Evolutionary conservation across 768 basidiomycete genomes (phyloP).

Genomic region (Tricholoma matsutake): DNA sequence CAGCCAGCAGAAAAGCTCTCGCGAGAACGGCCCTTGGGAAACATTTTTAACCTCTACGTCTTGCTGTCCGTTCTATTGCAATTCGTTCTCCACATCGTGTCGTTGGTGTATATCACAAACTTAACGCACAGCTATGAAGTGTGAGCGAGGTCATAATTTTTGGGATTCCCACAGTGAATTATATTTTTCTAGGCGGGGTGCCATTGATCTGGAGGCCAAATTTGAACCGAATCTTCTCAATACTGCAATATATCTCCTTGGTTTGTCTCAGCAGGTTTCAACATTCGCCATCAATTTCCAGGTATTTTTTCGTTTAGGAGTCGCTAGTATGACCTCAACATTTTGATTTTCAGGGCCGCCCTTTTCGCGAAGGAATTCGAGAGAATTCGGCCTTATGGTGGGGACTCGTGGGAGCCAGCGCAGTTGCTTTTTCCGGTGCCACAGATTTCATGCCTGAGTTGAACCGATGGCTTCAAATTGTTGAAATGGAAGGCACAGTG

Average conservation of each 20-base stretch:
- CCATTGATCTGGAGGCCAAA: conserved; percentile 92
- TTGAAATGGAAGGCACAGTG: conserved; percentile 79
- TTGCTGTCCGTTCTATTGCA: conserved; percentile 88
- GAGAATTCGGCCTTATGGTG: conserved; percentile 94
- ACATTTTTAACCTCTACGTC: conserved; percentile 97
- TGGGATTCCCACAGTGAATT: not conserved
- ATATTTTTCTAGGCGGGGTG: conserved; percentile 47
- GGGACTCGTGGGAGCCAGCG: conserved; percentile 85
- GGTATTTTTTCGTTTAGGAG: conserved; percentile 31
- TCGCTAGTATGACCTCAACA: not conserved
- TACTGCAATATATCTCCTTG: conserved; percentile 94
- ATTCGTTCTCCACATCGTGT: conserved; percentile 89
- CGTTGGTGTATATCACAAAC: conserved; percentile 90
- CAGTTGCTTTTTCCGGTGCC: conserved; percentile 90
- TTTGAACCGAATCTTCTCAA: conserved; percentile 94
- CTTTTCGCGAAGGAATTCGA: conserved; percentile 96
- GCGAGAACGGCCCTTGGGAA: conserved; percentile 87
- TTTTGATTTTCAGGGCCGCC: conserved; percentile 62
- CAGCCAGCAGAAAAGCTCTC: conserved; percentile 97
- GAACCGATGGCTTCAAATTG: conserved; percentile 95
- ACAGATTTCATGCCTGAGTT: conserved; percentile 95
- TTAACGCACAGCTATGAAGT: conserved; percentile 75
- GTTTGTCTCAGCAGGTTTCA: conserved; percentile 96
- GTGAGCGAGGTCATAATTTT: conserved; percentile 43
- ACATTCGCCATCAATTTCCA: conserved; percentile 99